Evolutionary conservation across 192 early-diverging fungal species (phyloP), one percentile per base, ranked within the genome.

Genomic region (Podila clonocystis): DNA sequence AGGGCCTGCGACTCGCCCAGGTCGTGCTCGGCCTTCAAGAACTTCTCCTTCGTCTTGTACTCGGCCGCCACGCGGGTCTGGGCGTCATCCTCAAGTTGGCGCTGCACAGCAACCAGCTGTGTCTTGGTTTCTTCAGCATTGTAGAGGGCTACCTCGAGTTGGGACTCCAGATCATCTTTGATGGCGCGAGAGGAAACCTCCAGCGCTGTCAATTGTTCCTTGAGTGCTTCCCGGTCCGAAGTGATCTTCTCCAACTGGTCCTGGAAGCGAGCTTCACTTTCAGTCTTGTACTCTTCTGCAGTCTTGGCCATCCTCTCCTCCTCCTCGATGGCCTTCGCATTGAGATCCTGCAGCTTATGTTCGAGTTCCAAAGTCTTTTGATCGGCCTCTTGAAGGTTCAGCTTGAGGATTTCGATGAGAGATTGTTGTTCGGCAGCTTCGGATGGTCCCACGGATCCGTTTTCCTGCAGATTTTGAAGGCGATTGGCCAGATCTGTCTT

Each of bases 61-160:
- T 62, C 64, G 19, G 58, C 66, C 36, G 19, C 11, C 19, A 63
- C 71, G 12, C 66, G 41, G 12, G 52, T 17, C 59, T 82, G 68
- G 2, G 71, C 68, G 11, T 82, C 75, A 24, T 62, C 65, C 12
- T 52, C 20, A 38, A 75, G 50, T 58, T 68, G 62, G 9, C 7
- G 26, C 52, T 78, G 64, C 0, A 61, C n/a, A 0, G 72, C 71
- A 6, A 61, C 62, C n/a, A 77, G 57, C 33, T 88, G 75, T 30
- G 69, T 57, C 33, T 78, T 84, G 7, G 75, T 50, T 9, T 82
- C 82, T 20, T 82, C 74, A 55, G 84, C 77, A 6, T 75, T 86
- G 9, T 65, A 61, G 38, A 58, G 17, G 28, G 68, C 57, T 30
- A 58, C 67, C n/a, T 75, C 73, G 7, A 60, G 48, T 49, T 75